Percentiles rank a stretch among this genome's conserved stretches.
Evolutionary conservation across 352 stramenopile species (phyloP).

Genomic region (Pythium plurisporium): DNA sequence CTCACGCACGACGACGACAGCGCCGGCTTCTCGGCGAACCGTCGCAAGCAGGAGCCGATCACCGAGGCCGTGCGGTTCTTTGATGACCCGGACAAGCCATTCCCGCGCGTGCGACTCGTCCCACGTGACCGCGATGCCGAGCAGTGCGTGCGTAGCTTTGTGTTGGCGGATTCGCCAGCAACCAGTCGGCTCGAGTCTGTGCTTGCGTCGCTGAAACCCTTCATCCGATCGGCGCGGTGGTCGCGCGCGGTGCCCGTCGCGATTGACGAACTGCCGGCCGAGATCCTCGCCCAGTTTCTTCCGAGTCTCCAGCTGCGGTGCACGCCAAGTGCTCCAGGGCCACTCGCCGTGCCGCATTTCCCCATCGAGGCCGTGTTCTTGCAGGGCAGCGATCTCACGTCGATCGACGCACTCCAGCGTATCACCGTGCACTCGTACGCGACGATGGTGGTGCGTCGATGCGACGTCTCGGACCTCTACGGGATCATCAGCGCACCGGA

Average conservation of each 20-base stretch:
- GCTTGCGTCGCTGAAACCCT: background rate
- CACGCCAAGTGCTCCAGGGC: background rate
- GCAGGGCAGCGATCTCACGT: background rate
- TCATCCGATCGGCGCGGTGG: background rate
- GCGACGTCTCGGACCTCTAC: background rate
- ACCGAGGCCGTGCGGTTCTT: constrained; percentile 3
- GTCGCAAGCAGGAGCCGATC: background rate
- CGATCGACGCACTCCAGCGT: background rate
- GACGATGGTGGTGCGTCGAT: background rate
- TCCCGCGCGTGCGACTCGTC: background rate
- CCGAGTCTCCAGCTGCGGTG: background rate
- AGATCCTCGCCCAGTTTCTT: background rate
- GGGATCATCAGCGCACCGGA: background rate
- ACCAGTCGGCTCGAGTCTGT: background rate
- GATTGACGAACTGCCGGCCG: background rate
- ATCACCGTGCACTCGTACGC: background rate
- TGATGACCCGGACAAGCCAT: background rate
- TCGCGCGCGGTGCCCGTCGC: background rate
- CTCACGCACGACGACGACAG: background rate
- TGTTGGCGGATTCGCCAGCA: too few relatives aligned
- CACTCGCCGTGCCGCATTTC: background rate
- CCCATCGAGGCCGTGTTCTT: background rate
- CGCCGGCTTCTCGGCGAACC: too few relatives aligned
- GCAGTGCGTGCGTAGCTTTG: background rate
- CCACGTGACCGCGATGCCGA: background rate